phyloP scores from a whole-genome alignment of 495 filamentous ascomycete species.

The Venustampulla echinocandica region DNA sequence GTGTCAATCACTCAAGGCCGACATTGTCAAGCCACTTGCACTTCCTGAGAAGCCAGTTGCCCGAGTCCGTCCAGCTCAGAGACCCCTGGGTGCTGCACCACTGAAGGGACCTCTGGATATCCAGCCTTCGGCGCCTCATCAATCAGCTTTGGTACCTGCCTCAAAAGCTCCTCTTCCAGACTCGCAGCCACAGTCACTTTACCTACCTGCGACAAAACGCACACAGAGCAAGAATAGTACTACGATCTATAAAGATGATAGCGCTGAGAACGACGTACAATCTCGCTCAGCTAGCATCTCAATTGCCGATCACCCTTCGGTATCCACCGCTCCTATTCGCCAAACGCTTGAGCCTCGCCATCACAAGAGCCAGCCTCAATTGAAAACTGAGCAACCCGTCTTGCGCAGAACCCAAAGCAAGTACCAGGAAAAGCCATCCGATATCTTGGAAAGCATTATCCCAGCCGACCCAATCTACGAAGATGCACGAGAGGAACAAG shows the following conservation, averaged over 20 bases:
- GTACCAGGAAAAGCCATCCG: slow-evolving; percentile 9
- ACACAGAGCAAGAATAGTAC: slow-evolving; percentile 51
- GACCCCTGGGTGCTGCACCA: slow-evolving; percentile 43
- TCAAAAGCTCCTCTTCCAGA: not conserved
- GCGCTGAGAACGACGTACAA: slow-evolving; percentile 21
- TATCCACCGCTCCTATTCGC: slow-evolving; percentile 13
- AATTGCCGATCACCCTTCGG: slow-evolving; percentile 7
- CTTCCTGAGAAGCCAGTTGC: slow-evolving; percentile 30
- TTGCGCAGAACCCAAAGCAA: slow-evolving; percentile 30
- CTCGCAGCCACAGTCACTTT: not conserved
- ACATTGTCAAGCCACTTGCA: slow-evolving; percentile 17
- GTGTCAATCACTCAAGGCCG: slow-evolving; percentile 34
- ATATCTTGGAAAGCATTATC: not conserved
- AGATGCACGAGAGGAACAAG: slow-evolving; percentile 26
- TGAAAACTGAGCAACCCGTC: slow-evolving; percentile 14
- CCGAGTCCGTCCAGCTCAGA: slow-evolving; percentile 56
- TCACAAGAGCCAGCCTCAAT: slow-evolving; percentile 35
- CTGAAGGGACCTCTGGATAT: slow-evolving; percentile 37
- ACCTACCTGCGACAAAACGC: slow-evolving; percentile 36
- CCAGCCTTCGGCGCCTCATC: slow-evolving; percentile 11
- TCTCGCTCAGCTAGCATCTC: not conserved
- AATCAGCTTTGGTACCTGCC: slow-evolving; percentile 6
- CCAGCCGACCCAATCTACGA: slow-evolving; percentile 20
- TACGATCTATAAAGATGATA: slow-evolving; percentile 56
- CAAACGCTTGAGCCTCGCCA: slow-evolving; percentile 28